Evolutionary conservation across 108 stramenopile species (phyloP).

Genomic region (Cyclotella atomus): DNA sequence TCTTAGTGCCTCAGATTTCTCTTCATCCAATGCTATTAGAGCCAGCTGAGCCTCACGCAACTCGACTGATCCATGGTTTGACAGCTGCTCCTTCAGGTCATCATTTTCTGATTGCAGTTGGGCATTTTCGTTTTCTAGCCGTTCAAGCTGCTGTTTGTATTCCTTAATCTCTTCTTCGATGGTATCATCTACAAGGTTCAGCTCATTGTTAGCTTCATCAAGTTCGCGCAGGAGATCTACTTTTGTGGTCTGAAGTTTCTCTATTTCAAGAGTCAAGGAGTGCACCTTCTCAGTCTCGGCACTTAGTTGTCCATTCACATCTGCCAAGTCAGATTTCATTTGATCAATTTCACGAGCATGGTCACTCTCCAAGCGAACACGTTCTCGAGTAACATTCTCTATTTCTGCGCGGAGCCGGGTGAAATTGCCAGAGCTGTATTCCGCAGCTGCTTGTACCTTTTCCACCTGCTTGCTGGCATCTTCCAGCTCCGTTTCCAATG

Average conservation of each 20-base stretch:
- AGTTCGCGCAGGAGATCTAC: conserved; percentile 25
- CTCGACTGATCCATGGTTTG: conserved; percentile 12
- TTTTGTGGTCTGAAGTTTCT: conserved; percentile 48
- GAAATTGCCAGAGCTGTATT: conserved; percentile 21
- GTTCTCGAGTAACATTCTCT: conserved; percentile 44
- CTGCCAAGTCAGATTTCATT: conserved; percentile 56
- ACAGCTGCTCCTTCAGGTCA: not conserved
- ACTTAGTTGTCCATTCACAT: conserved; percentile 32
- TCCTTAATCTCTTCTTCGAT: conserved; percentile 28
- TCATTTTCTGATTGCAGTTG: conserved; percentile 32
- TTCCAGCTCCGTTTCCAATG: conserved; percentile 45
- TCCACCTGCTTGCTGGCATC: conserved; percentile 17
- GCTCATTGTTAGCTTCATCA: conserved; percentile 14
- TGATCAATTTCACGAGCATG: conserved; percentile 43
- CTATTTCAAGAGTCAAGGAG: conserved; percentile 19
- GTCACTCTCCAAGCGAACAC: conserved; percentile 33
- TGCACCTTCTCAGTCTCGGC: conserved; percentile 23
- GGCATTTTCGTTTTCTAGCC: conserved; percentile 16
- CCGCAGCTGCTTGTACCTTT: conserved; percentile 3
- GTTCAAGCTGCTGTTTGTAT: conserved; percentile 27
- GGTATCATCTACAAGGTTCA: conserved; percentile 32
- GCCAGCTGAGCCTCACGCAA: conserved; percentile 65
- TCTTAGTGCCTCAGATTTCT: conserved; percentile 24
- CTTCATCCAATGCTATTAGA: conserved; percentile 62
- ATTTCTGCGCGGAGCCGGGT: conserved; percentile 46